phyloP scores from a whole-genome alignment of 2,329 filamentous ascomycete genomes.

The Proliferodiscus dingleyae region DNA sequence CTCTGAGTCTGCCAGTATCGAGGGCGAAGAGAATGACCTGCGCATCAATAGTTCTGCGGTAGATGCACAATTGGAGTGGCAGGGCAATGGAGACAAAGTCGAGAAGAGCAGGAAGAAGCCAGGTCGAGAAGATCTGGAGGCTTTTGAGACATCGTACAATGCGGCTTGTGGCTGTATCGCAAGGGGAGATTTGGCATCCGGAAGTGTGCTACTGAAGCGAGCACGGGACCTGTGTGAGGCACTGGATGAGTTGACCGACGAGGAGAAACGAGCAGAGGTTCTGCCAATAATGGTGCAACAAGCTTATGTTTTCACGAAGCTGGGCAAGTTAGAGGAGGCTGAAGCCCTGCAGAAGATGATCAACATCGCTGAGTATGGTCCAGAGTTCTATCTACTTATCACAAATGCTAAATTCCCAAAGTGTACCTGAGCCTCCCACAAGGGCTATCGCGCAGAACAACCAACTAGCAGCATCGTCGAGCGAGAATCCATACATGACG shows the following conservation, averaged over 20 bases:
- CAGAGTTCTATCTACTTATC: constrained; percentile 5
- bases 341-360: constrained; percentile 57
- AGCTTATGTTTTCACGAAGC: constrained; percentile 62
- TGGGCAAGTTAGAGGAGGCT: constrained; percentile 64
- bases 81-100: constrained; percentile 38
- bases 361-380: constrained; percentile 53
- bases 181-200: constrained; percentile 60
- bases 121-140: constrained; percentile 58
- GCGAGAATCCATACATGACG: constrained; percentile 62
- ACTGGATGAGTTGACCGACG: constrained; percentile 66
- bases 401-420: constrained; percentile 35
- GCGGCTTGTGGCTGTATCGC: constrained; percentile 69
- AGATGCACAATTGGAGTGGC: constrained; percentile 69
- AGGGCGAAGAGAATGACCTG: constrained; percentile 67
- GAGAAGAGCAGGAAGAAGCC: constrained; percentile 43
- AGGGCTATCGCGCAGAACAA: constrained; percentile 65
- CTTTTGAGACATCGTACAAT: constrained; percentile 81
- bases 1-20: constrained; percentile 37
- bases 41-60: constrained; percentile 71
- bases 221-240: constrained; percentile 67
- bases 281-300: constrained; percentile 73
- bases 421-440: constrained; percentile 63
- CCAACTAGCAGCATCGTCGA: constrained; percentile 38
- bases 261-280: constrained; percentile 70
- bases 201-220: constrained; percentile 62